phyloP scores from a whole-genome alignment of 2,329 filamentous ascomycete species.

The Beauveria sp. region DNA sequence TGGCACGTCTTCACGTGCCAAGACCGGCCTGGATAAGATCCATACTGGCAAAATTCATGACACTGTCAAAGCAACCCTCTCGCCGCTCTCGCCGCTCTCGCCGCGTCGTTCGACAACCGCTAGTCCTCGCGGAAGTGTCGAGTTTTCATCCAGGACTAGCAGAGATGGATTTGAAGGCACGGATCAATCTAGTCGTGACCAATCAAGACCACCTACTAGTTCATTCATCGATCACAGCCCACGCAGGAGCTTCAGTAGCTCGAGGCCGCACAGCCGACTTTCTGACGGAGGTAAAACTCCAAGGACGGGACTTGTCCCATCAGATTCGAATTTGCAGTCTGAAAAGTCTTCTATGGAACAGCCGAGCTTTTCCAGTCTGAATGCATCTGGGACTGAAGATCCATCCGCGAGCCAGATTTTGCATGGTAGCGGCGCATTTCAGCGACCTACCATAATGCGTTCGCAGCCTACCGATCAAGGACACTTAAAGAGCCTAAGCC shows the following conservation, averaged over 20 bases:
- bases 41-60: constrained; percentile 41
- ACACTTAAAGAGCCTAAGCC: constrained; percentile 14
- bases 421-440: constrained; percentile 79
- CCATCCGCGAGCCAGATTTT: constrained; percentile 89
- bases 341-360: constrained; percentile 52
- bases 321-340: constrained; percentile 69
- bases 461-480: constrained; percentile 47
- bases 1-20: constrained; percentile 18
- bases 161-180: constrained; percentile 45
- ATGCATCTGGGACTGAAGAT: constrained; percentile 64
- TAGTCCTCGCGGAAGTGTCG: constrained; percentile 49
- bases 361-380: constrained; percentile 62
- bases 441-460: constrained; percentile 59
- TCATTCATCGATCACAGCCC: constrained; percentile 34
- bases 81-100: constrained; percentile 46
- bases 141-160: constrained; percentile 41
- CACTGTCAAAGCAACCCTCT: constrained; percentile 53
- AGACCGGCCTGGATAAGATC: constrained; percentile 22
- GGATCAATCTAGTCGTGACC: constrained; percentile 44
- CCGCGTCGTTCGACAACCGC: constrained; percentile 31
- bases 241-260: constrained; percentile 57
- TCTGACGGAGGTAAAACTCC: constrained; percentile 26
- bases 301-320: constrained; percentile 51
- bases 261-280: constrained; percentile 43
- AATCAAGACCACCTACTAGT: constrained; percentile 28